Conservation (phyloP, 768 basidiomycete genomes). For the Tricholomella constricta region DNA sequence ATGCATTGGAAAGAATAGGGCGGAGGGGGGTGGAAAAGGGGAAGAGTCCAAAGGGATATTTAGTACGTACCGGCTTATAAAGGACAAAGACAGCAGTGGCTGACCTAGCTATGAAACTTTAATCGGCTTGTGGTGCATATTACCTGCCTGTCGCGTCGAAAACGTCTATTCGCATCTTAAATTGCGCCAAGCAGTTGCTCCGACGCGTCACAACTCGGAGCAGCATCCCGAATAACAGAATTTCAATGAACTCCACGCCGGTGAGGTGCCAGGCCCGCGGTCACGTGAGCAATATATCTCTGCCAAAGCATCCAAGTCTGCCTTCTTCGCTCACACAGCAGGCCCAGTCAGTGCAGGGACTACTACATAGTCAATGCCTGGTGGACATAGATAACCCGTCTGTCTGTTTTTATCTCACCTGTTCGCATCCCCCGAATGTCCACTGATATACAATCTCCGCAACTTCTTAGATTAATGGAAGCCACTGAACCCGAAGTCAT, state of each 20-base stretch:
- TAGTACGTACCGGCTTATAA: not conserved
- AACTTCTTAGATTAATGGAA: conserved; percentile 29
- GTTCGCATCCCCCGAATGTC: not conserved
- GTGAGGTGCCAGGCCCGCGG: no score
- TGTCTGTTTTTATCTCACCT: conserved; percentile 5
- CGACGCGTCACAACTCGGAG: no score
- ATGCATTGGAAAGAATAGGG: not conserved
- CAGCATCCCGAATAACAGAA: no score
- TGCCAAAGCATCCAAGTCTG: not conserved
- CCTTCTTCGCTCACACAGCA: no score
- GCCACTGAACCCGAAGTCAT: conserved; percentile 38
- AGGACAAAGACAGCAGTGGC: no score
- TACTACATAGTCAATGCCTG: conserved; percentile 5
- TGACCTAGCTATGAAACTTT: not conserved
- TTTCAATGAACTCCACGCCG: no score
- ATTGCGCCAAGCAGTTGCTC: no score
- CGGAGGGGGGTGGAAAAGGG: not conserved
- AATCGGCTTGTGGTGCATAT: not conserved
- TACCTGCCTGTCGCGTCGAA: no score
- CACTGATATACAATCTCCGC: conserved; percentile 11
- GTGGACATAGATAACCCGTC: conserved; percentile 1
- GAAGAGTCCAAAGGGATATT: not conserved
- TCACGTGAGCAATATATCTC: conserved; percentile 14
- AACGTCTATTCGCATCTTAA: no score
- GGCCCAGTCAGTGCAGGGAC: no score